These are phyloP conservation scores for Trichomonas gallinae DNA, from an alignment of 208 protist species.

Conservation along the genomic window DNA sequence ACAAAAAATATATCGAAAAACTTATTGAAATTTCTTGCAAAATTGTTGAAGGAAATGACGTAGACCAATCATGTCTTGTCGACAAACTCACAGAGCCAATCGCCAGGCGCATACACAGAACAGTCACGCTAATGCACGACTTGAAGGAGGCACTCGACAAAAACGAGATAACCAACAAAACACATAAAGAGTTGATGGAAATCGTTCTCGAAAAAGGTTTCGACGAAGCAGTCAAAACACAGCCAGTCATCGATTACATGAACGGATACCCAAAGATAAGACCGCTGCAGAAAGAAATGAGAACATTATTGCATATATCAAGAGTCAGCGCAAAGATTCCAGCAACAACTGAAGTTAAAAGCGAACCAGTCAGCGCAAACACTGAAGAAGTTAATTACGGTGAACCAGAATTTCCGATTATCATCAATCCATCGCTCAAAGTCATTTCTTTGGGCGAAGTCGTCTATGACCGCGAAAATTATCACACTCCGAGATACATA, in stretches of 20 bases:
- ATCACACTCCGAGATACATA: not conserved
- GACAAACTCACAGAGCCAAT: not conserved
- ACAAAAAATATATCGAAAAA: not conserved
- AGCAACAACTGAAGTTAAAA: not conserved
- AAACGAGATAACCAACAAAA: not conserved
- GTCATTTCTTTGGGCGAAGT: not conserved
- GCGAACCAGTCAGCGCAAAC: not conserved
- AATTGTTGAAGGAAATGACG: not conserved
- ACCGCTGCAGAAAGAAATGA: not conserved
- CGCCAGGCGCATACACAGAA: not conserved
- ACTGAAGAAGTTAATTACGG: not conserved
- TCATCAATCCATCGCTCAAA: not conserved
- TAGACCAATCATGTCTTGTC: not conserved
- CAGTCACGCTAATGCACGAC: not conserved
- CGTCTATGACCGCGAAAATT: not conserved
- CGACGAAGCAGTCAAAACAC: not conserved
- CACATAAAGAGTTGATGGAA: not conserved
- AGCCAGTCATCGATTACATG: not conserved
- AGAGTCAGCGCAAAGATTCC: not conserved
- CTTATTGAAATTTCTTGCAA: not conserved
- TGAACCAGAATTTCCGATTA: not conserved
- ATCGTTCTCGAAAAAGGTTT: not conserved
- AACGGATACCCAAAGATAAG: not conserved
- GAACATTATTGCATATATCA: not conserved
- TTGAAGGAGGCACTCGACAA: not conserved